Conservation (phyloP, 75 land plant genomes). For the Ceratopteris richardii region DNA sequence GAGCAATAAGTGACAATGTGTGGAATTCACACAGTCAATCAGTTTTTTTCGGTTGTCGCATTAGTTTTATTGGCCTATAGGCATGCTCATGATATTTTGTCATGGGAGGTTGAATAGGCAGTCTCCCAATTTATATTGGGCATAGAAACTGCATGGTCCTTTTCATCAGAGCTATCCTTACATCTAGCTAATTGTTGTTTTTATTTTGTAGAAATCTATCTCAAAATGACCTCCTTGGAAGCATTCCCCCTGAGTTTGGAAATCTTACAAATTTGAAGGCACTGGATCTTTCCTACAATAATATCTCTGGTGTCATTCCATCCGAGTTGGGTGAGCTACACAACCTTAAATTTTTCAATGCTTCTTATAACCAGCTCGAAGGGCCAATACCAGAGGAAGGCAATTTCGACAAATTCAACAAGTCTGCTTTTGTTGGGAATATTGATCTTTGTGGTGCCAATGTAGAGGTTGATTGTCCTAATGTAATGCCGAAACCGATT, state of each 20-base stretch:
- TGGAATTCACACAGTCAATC: no score
- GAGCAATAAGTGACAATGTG: no score
- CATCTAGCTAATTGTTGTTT: no score
- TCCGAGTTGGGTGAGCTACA: conserved; percentile 50
- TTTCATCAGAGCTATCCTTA: no score
- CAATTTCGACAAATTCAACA: conserved; percentile 54
- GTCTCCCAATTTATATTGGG: no score
- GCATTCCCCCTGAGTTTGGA: conserved; percentile 52
- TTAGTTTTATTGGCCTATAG: no score
- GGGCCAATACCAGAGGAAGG: conserved; percentile 72
- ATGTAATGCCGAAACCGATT: conserved; percentile 71
- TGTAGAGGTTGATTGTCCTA: conserved; percentile 56
- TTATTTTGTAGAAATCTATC: conserved; percentile 55
- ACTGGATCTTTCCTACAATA: conserved; percentile 68
- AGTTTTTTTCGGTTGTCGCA: no score
- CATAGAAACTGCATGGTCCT: no score
- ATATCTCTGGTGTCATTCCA: conserved; percentile 62
- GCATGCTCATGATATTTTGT: no score
- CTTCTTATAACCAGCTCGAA: conserved; percentile 69
- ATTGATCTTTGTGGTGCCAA: conserved; percentile 64
- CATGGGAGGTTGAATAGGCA: no score
- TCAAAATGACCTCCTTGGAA: conserved; percentile 56
- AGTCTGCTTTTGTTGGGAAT: conserved; percentile 57
- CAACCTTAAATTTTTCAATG: conserved; percentile 49
- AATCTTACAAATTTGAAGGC: conserved; percentile 48